A percentile compares a stretch with the other conserved stretches of the same genome.
Conservation (phyloP, 2,329 filamentous ascomycete genomes). For the Colletotrichum falcatum region DNA sequence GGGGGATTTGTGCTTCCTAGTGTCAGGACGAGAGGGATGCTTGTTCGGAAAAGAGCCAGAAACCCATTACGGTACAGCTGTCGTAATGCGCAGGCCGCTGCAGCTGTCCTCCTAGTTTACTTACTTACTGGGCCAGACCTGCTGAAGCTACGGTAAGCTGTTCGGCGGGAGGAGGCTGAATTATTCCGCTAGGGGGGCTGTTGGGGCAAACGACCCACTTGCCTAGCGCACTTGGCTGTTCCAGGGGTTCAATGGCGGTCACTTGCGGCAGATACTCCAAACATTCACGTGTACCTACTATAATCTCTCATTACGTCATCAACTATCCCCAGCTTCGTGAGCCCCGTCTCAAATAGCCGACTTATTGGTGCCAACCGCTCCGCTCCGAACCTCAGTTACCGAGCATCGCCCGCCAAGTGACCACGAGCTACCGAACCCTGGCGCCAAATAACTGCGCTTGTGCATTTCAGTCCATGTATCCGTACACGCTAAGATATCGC, state of each 20-base stretch:
- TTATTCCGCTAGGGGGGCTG: conserved; percentile 37
- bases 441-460: not conserved
- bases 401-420: conserved; percentile 20
- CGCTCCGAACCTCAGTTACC: conserved; percentile 30
- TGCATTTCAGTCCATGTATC: not conserved
- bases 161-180: conserved; percentile 40
- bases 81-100: conserved; percentile 33
- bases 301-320: conserved; percentile 33
- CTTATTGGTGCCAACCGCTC: conserved; percentile 9
- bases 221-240: not conserved
- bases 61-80: conserved; percentile 37
- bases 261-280: conserved; percentile 7
- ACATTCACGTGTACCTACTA: no score
- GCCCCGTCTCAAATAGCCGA: conserved; percentile 21
- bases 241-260: conserved; percentile 26
- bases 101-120: conserved; percentile 21
- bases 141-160: conserved; percentile 45
- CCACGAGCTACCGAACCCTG: not conserved
- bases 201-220: not conserved
- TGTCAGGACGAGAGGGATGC: conserved; percentile 19
- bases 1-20: not conserved
- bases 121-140: not conserved
- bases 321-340: not conserved
- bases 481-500: not conserved
- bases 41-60: conserved; percentile 16